Percentiles rank a stretch among this genome's conserved stretches.
Conservation (phyloP, 2,329 filamentous ascomycete genomes). For the Venturiaceae sp. region DNA sequence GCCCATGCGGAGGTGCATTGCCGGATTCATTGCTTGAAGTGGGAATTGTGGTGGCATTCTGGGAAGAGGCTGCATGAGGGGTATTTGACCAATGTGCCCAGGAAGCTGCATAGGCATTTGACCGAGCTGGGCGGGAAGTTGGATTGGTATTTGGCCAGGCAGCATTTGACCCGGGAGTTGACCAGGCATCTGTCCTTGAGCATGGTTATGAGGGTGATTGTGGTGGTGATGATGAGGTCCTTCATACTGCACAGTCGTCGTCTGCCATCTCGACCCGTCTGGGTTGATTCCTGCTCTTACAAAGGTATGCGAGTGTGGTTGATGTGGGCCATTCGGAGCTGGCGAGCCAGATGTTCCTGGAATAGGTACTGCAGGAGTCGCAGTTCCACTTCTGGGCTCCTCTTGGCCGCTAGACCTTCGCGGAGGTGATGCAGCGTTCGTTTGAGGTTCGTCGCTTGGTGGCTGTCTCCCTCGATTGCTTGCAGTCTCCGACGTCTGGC, state of each 20-base stretch:
- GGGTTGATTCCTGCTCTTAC: slow-evolving; percentile 2
- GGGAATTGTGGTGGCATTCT: neutral
- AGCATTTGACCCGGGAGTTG: neutral
- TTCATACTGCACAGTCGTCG: neutral
- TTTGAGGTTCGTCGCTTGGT: neutral
- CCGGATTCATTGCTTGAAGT: neutral
- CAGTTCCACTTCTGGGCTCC: neutral
- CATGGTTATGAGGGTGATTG: neutral
- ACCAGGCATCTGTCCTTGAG: neutral
- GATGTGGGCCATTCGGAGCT: neutral
- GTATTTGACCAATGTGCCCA: neutral
- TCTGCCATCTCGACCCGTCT: slow-evolving; percentile 2
- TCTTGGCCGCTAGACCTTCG: neutral
- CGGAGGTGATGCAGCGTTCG: neutral
- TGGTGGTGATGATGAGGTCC: neutral
- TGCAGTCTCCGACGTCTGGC: neutral
- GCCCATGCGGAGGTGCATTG: slow-evolving; percentile 1
- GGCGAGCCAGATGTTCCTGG: neutral
- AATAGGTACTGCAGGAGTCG: neutral
- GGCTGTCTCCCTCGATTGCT: neutral
- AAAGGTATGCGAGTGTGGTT: neutral
- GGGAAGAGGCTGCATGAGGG: neutral
- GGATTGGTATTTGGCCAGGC: neutral
- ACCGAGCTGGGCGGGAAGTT: neutral
- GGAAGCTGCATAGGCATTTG: neutral